Percentiles rank a stretch among this genome's conserved stretches.
Conservation (phyloP, 164 flowering plant genomes). For the Tetrastigma voinierianum region DNA sequence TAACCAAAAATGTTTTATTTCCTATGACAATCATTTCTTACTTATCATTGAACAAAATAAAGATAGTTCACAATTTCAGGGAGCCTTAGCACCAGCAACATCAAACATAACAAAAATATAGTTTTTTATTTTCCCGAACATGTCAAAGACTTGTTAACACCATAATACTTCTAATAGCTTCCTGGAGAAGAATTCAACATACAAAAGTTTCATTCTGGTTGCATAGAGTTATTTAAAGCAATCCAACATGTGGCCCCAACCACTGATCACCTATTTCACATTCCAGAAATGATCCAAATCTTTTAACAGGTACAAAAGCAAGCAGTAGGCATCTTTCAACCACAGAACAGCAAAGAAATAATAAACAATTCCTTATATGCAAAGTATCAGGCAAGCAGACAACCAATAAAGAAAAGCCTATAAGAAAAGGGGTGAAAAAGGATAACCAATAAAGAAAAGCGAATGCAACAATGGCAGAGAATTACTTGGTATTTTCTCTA, state of each 20-base stretch:
- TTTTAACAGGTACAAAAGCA: background rate
- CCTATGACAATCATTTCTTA: background rate
- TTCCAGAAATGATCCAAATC: too few relatives aligned
- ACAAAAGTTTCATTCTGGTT: too few relatives aligned
- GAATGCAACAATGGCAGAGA: slow-evolving; percentile 4
- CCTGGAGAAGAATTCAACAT: too few relatives aligned
- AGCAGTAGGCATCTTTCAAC: background rate
- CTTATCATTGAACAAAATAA: too few relatives aligned
- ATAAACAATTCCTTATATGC: background rate
- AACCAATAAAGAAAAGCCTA: background rate
- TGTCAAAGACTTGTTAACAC: background rate
- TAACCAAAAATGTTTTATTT: background rate
- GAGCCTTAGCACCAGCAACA: background rate
- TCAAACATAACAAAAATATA: background rate
- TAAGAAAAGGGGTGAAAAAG: background rate
- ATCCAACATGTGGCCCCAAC: too few relatives aligned
- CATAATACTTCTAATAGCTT: too few relatives aligned
- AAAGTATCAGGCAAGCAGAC: background rate
- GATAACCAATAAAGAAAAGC: background rate
- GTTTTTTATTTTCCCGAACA: background rate
- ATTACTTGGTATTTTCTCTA: slow-evolving; percentile 91
- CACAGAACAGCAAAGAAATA: background rate
- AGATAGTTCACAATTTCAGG: too few relatives aligned
- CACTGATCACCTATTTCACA: too few relatives aligned
- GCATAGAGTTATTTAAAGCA: too few relatives aligned